Base-by-base conservation (phyloP, 2,329 filamentous ascomycete species). In the Pseudofabraea citricarpa region DNA sequence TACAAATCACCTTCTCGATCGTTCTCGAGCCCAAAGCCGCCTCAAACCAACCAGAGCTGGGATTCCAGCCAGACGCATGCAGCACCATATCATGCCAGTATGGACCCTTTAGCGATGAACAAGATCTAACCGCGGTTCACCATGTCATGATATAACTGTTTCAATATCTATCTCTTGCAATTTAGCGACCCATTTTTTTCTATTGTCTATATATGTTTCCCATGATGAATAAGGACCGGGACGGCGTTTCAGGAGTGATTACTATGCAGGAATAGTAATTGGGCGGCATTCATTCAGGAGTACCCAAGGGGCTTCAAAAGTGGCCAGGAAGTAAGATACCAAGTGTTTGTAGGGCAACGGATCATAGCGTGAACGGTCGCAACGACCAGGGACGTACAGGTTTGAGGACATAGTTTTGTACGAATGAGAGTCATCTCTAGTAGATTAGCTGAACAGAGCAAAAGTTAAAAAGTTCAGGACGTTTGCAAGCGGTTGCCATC, bases 1-100 rank as follows among this genome's bases (percentile, higher is more conserved):
- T 76, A 74, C 52, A 60, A 64, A 33, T 68, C 64, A 23, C 71
- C 72, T 0, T 63, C 64, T 4, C 57, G 70, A 52, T 73, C 70
- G 40, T 75, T 74, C 53, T 73, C 71, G 0, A 61, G 61, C 6
- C 71, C 72, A 6, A 64, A 67, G 37, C 64, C 69, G 9, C 69
- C 68, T 12, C 36, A 44, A 29, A 51, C 42, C 12, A 35, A 37
- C 9, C 38, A 43, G 1, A 36, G 24, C 26, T 57, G 55, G 56
- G 55, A 60, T 43, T 50, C 53, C 3, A 46, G 44, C 13, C 19
- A 48, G n/a, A 56, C 55, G 19, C 50, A 51, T 21, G 52, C 58
- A 10, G 44, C 40, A 21, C 50, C 55, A 7, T 41, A 45, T 16
- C 51, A 47, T 37, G 44, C 46, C 6, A 50, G 49, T 6, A 54